A percentile compares a stretch with the other conserved stretches of the same genome.
phyloP scores from a whole-genome alignment of 73 alveolate genomes.

The Paramecium primaurelia region DNA sequence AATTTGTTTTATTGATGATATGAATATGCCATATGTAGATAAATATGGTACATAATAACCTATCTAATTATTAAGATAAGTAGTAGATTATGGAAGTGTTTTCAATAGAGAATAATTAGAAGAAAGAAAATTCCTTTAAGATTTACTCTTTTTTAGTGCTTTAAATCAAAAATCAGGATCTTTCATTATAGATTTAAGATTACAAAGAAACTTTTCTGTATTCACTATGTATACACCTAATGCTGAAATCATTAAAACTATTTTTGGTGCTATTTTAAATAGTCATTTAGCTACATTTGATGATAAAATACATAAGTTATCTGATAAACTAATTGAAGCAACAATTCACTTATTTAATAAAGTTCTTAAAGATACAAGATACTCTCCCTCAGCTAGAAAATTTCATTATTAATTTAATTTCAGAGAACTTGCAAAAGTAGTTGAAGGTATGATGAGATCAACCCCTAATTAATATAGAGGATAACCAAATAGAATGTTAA shows the following conservation, averaged over 20 bases:
- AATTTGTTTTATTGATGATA: constrained; percentile 98
- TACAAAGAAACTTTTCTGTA: constrained; percentile 98
- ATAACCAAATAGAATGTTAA: constrained; percentile 92
- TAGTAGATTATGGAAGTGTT: constrained; percentile 92
- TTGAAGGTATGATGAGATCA: constrained; percentile 92
- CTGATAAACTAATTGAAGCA: constrained; percentile 89
- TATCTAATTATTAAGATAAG: constrained; percentile 94
- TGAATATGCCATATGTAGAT: constrained; percentile 99
- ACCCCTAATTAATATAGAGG: constrained; percentile 98
- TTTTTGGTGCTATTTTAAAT: constrained; percentile 98
- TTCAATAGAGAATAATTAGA: constrained; percentile 98
- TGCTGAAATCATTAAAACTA: constrained; percentile 90
- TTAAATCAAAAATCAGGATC: constrained; percentile 99
- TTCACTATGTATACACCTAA: constrained; percentile 85
- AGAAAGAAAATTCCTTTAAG: constrained; percentile 69
- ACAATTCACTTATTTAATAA: constrained; percentile 82
- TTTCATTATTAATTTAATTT: constrained; percentile 99
- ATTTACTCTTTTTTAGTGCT: constrained; percentile 85
- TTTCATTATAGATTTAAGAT: constrained; percentile 97
- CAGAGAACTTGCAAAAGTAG: constrained; percentile 98
- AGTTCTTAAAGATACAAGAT: constrained; percentile 87
- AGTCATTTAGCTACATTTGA: constrained; percentile 90
- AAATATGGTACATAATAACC: constrained; percentile 99
- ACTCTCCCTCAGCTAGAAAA: constrained; percentile 99
- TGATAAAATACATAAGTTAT: constrained; percentile 78